phyloP scores from a whole-genome alignment of 257 asterid species.

The Paulownia fortunei region DNA sequence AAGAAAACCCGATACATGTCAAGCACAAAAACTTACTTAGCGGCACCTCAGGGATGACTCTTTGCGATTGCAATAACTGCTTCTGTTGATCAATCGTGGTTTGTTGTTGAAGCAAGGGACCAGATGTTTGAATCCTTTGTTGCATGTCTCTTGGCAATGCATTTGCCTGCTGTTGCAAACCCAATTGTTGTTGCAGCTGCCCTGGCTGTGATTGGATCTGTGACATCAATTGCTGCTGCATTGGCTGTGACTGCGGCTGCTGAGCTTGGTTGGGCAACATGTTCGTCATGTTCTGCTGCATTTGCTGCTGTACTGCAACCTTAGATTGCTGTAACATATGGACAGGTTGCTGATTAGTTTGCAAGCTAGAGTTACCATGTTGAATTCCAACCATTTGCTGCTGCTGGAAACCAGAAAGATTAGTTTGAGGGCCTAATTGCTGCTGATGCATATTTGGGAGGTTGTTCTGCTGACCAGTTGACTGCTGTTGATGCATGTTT shows the following conservation, averaged over 20 bases:
- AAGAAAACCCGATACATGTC: conserved; percentile 1
- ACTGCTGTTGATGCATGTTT: conserved; percentile 78
- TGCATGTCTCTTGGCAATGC: conserved; percentile 74
- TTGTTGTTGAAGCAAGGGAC: conserved; percentile 82
- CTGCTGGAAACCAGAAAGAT: conserved; percentile 80
- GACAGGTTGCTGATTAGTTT: conserved; percentile 67
- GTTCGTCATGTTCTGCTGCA: conserved; percentile 64
- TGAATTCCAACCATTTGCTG: conserved; percentile 84
- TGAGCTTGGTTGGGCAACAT: conserved; percentile 79
- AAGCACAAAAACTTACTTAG: conserved; percentile 57
- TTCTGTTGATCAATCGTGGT: conserved; percentile 77
- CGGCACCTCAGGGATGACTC: conserved; percentile 74
- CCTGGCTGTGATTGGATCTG: conserved; percentile 90
- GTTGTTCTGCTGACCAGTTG: conserved; percentile 75
- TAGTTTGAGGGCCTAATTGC: conserved; percentile 70
- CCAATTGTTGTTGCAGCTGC: conserved; percentile 75
- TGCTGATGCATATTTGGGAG: conserved; percentile 77
- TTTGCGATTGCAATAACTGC: conserved; percentile 77
- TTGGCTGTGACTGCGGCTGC: conserved; percentile 69
- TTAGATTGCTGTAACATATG: conserved; percentile 80
- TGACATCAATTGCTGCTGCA: conserved; percentile 86
- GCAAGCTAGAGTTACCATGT: conserved; percentile 68
- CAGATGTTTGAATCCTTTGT: conserved; percentile 80
- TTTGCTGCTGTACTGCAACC: conserved; percentile 77
- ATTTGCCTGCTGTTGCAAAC: conserved; percentile 79